Percentiles rank a stretch among this genome's conserved stretches.
phyloP scores from a whole-genome alignment of 129 eudicot genomes.

The Oenanthe sinensis region DNA sequence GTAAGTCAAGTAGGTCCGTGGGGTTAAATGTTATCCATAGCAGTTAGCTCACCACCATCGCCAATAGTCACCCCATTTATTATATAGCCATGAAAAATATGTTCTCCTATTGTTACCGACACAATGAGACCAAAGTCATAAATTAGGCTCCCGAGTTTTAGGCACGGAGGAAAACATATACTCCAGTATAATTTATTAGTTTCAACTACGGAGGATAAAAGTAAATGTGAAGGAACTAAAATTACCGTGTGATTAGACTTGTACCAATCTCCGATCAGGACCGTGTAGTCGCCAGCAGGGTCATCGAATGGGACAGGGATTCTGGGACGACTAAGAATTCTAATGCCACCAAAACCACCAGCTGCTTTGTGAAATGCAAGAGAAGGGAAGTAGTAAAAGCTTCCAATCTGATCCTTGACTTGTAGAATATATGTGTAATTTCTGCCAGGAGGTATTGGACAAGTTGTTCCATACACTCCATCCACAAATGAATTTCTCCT shows the following conservation, averaged over 20 bases:
- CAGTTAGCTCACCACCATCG: neutral
- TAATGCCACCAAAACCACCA: slow-evolving; percentile 53
- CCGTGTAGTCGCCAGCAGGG: slow-evolving; percentile 49
- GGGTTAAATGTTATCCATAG: neutral
- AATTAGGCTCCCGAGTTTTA: neutral
- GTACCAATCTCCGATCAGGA: slow-evolving; percentile 64
- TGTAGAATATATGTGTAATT: slow-evolving; percentile 57
- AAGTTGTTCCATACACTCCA: slow-evolving; percentile 57
- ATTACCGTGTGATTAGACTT: slow-evolving; percentile 39
- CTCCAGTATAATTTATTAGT: too few species aligned
- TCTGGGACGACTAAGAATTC: slow-evolving; percentile 44
- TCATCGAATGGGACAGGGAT: slow-evolving; percentile 47
- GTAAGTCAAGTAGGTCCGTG: slow-evolving; percentile 3
- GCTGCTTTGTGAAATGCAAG: slow-evolving; percentile 47
- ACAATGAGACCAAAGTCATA: neutral
- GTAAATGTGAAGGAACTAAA: neutral
- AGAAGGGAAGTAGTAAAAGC: slow-evolving; percentile 59
- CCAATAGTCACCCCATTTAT: slow-evolving; percentile 3
- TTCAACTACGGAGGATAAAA: neutral
- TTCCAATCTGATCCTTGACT: slow-evolving; percentile 60
- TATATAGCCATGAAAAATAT: slow-evolving; percentile 1
- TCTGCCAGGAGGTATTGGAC: slow-evolving; percentile 59
- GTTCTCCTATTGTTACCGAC: slow-evolving; percentile 3
- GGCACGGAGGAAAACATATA: neutral
- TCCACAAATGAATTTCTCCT: slow-evolving; percentile 56